A percentile compares a stretch with the other conserved stretches of the same genome.
phyloP scores from a whole-genome alignment of 352 stramenopile species.

The Globisporangium okanoganense region DNA sequence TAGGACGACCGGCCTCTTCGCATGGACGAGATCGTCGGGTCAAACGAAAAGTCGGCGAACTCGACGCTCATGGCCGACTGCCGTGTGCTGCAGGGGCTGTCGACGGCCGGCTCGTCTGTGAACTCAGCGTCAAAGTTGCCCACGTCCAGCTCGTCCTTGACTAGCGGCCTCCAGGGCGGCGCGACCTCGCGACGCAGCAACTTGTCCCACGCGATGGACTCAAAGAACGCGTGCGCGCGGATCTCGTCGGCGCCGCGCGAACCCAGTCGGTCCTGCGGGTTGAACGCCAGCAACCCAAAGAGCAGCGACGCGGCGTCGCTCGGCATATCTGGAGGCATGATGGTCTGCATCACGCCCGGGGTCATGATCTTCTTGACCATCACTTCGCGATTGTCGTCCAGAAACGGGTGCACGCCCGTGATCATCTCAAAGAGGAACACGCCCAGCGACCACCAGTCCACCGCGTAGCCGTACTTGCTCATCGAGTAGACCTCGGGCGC shows the following conservation, averaged over 20 bases:
- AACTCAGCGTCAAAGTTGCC: conserved; percentile 79
- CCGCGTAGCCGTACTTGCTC: conserved; percentile 76
- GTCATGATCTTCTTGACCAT: conserved; percentile 90
- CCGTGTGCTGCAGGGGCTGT: conserved; percentile 59
- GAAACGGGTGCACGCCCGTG: conserved; percentile 86
- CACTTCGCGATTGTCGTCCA: conserved; percentile 77
- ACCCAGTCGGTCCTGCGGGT: conserved; percentile 63
- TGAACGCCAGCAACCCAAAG: conserved; percentile 66
- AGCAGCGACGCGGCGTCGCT: conserved; percentile 68
- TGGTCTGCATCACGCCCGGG: conserved; percentile 42
- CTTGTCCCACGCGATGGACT: conserved; percentile 74
- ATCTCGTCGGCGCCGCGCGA: conserved; percentile 59
- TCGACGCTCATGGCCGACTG: conserved; percentile 59
- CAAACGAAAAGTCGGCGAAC: conserved; percentile 77
- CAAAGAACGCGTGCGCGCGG: conserved; percentile 86
- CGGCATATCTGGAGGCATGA: conserved; percentile 70
- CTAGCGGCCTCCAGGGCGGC: conserved; percentile 59
- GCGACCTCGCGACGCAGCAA: conserved; percentile 53
- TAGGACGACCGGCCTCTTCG: conserved; percentile 17
- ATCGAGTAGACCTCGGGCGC: conserved; percentile 81
- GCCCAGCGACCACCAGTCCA: conserved; percentile 92
- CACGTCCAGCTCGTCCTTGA: conserved; percentile 70
- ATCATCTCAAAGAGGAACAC: conserved; percentile 91
- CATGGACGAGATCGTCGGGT: conserved; percentile 60
- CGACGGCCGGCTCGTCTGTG: conserved; percentile 67